phyloP scores from a whole-genome alignment of 2,329 filamentous ascomycete genomes.

The Tolypocladium cylindrosporum region DNA sequence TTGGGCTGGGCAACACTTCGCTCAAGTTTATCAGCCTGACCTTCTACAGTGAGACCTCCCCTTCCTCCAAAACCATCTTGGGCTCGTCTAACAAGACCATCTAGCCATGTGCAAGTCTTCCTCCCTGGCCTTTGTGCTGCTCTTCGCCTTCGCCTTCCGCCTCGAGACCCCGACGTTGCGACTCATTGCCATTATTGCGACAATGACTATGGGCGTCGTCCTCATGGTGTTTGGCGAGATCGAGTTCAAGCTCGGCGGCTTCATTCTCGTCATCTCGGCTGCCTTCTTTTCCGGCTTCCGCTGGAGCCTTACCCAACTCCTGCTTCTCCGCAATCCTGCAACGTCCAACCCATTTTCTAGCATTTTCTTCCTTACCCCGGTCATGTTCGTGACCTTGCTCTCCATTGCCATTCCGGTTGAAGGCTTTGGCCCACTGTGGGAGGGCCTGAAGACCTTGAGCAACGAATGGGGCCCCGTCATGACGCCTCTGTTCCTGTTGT shows the following conservation, averaged over 20 bases:
- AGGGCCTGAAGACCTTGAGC: constrained; percentile 54
- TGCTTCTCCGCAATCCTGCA: constrained; percentile 85
- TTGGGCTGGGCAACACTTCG: constrained; percentile 91
- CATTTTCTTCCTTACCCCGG: constrained; percentile 92
- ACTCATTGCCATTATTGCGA: constrained; percentile 75
- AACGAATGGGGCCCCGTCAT: constrained; percentile 57
- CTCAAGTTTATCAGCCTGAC: constrained; percentile 93
- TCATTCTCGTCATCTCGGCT: constrained; percentile 84
- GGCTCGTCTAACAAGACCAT: constrained; percentile 10
- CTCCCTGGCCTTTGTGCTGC: constrained; percentile 83
- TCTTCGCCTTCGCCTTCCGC: constrained; percentile 91
- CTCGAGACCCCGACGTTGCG: constrained; percentile 81
- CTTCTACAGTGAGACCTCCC: constrained; percentile 65
- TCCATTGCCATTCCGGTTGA: constrained; percentile 79
- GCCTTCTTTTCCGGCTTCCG: constrained; percentile 94
- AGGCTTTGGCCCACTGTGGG: constrained; percentile 57
- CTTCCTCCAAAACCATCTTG: neutral
- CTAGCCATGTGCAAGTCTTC: constrained; percentile 97
- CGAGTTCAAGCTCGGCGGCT: constrained; percentile 77
- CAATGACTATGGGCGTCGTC: constrained; percentile 87
- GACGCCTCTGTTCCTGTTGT: constrained; percentile 67
- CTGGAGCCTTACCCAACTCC: constrained; percentile 96
- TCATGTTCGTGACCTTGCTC: constrained; percentile 85
- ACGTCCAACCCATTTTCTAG: constrained; percentile 95
- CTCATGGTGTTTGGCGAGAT: constrained; percentile 98